Conservation (phyloP, 345 rosid genomes). For the Citrus sp. region DNA sequence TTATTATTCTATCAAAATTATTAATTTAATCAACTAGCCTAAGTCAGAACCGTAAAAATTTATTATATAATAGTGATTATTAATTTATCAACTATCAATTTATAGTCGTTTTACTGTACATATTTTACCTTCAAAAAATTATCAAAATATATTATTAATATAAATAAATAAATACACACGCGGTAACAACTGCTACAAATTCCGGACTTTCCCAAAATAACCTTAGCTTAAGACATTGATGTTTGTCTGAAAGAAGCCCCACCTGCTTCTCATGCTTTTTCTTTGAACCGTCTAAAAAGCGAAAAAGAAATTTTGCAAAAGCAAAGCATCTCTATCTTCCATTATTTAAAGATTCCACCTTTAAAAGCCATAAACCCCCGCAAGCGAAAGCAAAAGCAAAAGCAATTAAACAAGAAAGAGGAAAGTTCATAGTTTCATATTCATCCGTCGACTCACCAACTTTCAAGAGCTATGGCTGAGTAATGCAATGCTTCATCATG, state of each 20-base stretch:
- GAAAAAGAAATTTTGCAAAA: neutral
- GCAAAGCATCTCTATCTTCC: slow-evolving; percentile 11
- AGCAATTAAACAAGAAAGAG: neutral
- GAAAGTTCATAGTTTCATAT: neutral
- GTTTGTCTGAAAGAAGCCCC: neutral
- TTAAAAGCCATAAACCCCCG: neutral
- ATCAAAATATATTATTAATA: too few relatives aligned
- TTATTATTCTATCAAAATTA: too few relatives aligned
- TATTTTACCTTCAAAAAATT: too few relatives aligned
- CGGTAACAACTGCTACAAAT: too few relatives aligned
- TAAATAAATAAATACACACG: too few relatives aligned
- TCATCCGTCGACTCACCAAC: neutral
- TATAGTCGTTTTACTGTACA: too few relatives aligned
- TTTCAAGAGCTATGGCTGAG: slow-evolving; percentile 36
- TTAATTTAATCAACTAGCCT: too few relatives aligned
- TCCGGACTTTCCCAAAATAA: neutral
- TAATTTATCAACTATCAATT: too few relatives aligned
- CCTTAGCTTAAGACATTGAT: neutral
- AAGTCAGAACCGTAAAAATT: too few relatives aligned
- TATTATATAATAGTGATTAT: too few relatives aligned
- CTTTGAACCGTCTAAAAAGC: neutral
- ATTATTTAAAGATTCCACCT: neutral
- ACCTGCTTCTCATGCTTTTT: neutral
- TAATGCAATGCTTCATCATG: slow-evolving; percentile 10
- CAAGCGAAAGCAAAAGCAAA: neutral